Evolutionary conservation across 78 protist species (phyloP), one percentile per base, ranked within the genome.

Genomic region (Dictyostelium brefeldianum): DNA sequence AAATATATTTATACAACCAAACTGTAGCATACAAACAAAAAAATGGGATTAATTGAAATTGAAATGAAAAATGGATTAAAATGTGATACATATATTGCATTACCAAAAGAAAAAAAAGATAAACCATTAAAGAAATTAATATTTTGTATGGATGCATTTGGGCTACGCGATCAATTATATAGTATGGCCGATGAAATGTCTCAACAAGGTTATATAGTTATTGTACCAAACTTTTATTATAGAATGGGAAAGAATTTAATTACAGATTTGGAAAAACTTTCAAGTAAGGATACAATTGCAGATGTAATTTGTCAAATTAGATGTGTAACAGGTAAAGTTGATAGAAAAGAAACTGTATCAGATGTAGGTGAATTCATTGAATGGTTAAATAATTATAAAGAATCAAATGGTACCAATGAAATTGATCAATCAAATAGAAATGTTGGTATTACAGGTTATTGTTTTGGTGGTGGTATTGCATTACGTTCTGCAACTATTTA

Each of bases 101-200:
- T 10, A 51, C 93, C 93, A 74, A 20, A 56, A n/a, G 93, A 65
- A 15, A 80, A 83, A 14, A 54, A 51, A 31, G 27, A 15, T 15
- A 31, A 67, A 41, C 69, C 48, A 73, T n/a, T 50, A 18, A 81
- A 81, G 4, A 50, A 53, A 14, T 69, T 87, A 15, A 29, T 87
- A 10, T 77, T 74, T 80, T 41, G 77, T 4, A 87, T 87, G 83
- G 93, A 87, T 65, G 84, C 84, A 9, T 59, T 87, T 51, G 93
- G 93, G 14, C 51, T 87, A 46, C 69, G 93, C 47, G 78, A 81
- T 47, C 9, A 41, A 10, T 11, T 87, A 7, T 50, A 87, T 22
- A 18, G 65, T 1, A 77, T 87, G 93, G 93, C 47, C 0, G 65
- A 87, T 25, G 6, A 36, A 5, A 87, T 77, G 36, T 84, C 93